These are phyloP conservation scores for Caloboletus firmus DNA, from an alignment of 1,284 basidiomycete genomes.

Conservation along the genomic window DNA sequence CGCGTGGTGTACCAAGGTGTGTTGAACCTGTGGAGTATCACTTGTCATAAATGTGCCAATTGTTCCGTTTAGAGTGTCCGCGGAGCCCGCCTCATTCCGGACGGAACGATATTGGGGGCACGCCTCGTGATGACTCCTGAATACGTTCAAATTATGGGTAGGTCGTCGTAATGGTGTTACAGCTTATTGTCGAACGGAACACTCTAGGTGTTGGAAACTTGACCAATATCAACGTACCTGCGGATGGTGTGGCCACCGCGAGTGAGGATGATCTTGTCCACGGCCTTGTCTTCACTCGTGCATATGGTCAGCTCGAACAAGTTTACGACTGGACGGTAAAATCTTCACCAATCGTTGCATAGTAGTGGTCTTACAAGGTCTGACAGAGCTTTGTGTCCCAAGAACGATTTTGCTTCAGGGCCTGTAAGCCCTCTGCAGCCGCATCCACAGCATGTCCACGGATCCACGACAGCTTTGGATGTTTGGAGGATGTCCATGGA, in stretches of 20 bases:
- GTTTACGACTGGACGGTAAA: conserved; percentile 68
- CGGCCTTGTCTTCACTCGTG: conserved; percentile 69
- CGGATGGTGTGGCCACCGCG: conserved; percentile 59
- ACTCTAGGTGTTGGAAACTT: conserved; percentile 57
- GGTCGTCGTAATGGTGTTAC: conserved; percentile 5
- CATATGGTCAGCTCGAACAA: conserved; percentile 60
- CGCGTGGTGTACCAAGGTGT: conserved; percentile 65
- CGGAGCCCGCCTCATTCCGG: conserved; percentile 74
- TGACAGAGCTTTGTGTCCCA: conserved; percentile 56
- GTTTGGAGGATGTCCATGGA: conserved; percentile 65
- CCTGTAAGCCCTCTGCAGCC: conserved; percentile 59
- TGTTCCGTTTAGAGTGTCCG: conserved; percentile 46
- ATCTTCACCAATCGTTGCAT: conserved; percentile 1
- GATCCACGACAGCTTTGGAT: conserved; percentile 65
- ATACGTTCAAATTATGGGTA: conserved; percentile 69
- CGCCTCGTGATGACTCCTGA: conserved; percentile 70
- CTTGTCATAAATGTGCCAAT: not conserved
- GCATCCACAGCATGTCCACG: conserved; percentile 65
- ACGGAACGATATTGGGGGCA: conserved; percentile 70
- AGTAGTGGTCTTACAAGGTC: conserved; percentile 18
- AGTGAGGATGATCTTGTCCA: conserved; percentile 70
- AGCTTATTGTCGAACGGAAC: conserved; percentile 1
- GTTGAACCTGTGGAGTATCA: conserved; percentile 8
- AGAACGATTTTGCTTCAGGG: conserved; percentile 71
- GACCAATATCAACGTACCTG: conserved; percentile 63